These are phyloP conservation scores for Emergomyces pasteurianus DNA, from an alignment of 2,329 filamentous ascomycete genomes.

Conservation along the genomic window DNA sequence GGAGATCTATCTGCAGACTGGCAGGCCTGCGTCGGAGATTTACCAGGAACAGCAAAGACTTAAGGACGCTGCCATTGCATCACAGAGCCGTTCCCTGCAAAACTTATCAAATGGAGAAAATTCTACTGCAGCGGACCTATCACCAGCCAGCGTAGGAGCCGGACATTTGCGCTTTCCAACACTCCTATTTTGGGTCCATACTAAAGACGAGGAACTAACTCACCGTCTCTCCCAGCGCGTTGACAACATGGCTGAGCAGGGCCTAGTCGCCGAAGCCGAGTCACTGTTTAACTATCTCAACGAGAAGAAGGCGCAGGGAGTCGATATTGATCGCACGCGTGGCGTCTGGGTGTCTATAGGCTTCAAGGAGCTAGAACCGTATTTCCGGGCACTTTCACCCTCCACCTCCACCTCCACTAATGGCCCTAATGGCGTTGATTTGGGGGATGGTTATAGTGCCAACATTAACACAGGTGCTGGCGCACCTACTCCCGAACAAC, in stretches of 20 bases:
- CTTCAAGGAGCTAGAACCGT: slow-evolving; percentile 78
- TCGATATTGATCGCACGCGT: slow-evolving; percentile 55
- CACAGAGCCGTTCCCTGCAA: not conserved
- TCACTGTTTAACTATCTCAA: slow-evolving; percentile 40
- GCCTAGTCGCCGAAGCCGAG: slow-evolving; percentile 51
- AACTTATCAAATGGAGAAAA: slow-evolving; percentile 11
- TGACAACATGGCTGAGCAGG: slow-evolving; percentile 65
- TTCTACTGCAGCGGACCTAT: slow-evolving; percentile 1
- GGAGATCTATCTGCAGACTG: slow-evolving; percentile 78
- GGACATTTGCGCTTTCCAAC: slow-evolving; percentile 42
- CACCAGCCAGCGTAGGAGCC: not conserved
- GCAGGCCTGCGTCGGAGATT: slow-evolving; percentile 68
- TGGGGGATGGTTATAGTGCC: not conserved
- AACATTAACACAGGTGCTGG: not conserved
- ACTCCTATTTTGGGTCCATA: slow-evolving; percentile 78
- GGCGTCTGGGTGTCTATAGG: slow-evolving; percentile 97
- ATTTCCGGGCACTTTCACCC: slow-evolving; percentile 40
- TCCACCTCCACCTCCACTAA: not conserved
- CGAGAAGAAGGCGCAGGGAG: slow-evolving; percentile 36
- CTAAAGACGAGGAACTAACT: slow-evolving; percentile 55
- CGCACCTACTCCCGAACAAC: slow-evolving; percentile 22
- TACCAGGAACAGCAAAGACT: slow-evolving; percentile 61
- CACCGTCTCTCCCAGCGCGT: slow-evolving; percentile 64
- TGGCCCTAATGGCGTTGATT: not conserved
- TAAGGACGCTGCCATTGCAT: slow-evolving; percentile 7